These are phyloP conservation scores for Backusella tarrabulga DNA, from an alignment of 192 early-diverging fungal genomes.

Conservation along the genomic window DNA sequence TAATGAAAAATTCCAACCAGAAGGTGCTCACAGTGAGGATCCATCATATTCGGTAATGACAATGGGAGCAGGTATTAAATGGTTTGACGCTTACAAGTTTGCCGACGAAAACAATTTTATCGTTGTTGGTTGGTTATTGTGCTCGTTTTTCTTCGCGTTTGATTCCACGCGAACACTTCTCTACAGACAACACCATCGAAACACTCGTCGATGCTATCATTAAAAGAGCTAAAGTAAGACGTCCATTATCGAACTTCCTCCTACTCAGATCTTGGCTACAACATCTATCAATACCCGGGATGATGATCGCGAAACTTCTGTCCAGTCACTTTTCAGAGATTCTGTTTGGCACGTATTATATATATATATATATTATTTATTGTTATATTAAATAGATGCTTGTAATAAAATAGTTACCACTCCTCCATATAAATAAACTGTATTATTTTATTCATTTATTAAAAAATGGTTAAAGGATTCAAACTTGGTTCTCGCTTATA, in stretches of 20 bases:
- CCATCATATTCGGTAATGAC: background rate
- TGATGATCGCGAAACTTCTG: background rate
- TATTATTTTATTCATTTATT: background rate
- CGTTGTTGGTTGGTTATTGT: conserved; percentile 21
- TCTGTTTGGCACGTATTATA: conserved; percentile 5
- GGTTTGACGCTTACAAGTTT: conserved; percentile 20
- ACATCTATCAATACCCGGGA: background rate
- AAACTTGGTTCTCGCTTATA: too few relatives aligned
- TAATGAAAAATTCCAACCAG: conserved; percentile 29
- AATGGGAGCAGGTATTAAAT: conserved; percentile 39
- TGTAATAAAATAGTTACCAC: background rate
- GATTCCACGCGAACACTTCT: conserved; percentile 31
- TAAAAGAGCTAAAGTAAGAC: conserved; percentile 9
- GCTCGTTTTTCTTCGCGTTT: conserved; percentile 35
- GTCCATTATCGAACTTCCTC: background rate
- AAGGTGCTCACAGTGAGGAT: background rate
- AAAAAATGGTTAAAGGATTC: background rate
- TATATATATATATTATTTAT: background rate
- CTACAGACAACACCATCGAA: conserved; percentile 7
- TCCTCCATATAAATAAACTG: background rate
- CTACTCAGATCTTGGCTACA: conserved; percentile 20
- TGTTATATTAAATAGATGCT: background rate
- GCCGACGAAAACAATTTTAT: background rate
- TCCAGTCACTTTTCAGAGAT: background rate
- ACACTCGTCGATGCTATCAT: conserved; percentile 8